These are phyloP conservation scores for Neurospora sp. DNA, from an alignment of 495 filamentous ascomycete genomes.

Conservation along the genomic window DNA sequence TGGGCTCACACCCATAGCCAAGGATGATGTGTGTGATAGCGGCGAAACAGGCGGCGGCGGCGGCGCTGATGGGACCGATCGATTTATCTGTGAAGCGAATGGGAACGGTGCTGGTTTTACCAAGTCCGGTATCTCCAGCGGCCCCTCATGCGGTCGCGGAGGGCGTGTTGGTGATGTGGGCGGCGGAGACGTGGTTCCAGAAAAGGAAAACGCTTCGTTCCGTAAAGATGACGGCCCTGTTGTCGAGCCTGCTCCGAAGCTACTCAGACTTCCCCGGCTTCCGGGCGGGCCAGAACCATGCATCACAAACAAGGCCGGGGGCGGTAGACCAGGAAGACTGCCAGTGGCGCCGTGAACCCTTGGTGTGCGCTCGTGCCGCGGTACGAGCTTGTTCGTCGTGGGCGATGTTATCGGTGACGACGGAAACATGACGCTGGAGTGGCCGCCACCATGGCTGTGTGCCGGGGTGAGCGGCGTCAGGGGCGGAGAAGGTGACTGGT, in stretches of 20 bases:
- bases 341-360: slow-evolving; percentile 3
- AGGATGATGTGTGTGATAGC: background rate
- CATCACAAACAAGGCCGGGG: slow-evolving; percentile 4
- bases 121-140: slow-evolving; percentile 22
- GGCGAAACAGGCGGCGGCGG: slow-evolving; percentile 3
- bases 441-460: slow-evolving; percentile 8
- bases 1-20: background rate
- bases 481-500: slow-evolving; percentile 21
- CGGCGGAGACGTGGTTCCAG: background rate
- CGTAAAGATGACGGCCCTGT: slow-evolving; percentile 12
- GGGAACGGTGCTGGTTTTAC: slow-evolving; percentile 14
- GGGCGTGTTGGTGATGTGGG: slow-evolving; percentile 18
- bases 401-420: slow-evolving; percentile 19
- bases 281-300: background rate
- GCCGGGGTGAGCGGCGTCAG: slow-evolving; percentile 20
- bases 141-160: slow-evolving; percentile 21
- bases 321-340: slow-evolving; percentile 3
- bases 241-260: background rate
- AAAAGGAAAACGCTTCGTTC: slow-evolving; percentile 6
- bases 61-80: slow-evolving; percentile 8
- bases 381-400: slow-evolving; percentile 22
- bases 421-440: slow-evolving; percentile 10
- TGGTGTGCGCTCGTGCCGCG: slow-evolving; percentile 18
- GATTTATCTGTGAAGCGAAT: slow-evolving; percentile 12
- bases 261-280: slow-evolving; percentile 4